Evolutionary conservation across 2,329 filamentous ascomycete genomes (phyloP).

Genomic region (Fusarium sp.): DNA sequence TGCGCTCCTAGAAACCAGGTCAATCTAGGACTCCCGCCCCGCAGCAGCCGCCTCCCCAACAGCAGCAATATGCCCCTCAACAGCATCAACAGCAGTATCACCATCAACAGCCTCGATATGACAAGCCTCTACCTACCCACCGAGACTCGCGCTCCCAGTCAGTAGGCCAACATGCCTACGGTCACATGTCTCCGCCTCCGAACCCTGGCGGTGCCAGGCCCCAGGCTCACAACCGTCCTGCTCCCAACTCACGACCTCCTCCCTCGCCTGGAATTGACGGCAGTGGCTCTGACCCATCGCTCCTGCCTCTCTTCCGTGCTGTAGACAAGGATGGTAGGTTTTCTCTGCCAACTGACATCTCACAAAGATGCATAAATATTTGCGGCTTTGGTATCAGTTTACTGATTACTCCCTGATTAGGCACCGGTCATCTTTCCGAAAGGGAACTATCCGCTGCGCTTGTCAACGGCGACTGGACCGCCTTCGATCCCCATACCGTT

Average conservation of each 20-base stretch:
- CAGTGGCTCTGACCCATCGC: slow-evolving; percentile 64
- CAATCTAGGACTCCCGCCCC: slow-evolving; percentile 49
- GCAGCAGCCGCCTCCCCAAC: slow-evolving; percentile 50
- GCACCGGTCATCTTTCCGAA: slow-evolving; percentile 87
- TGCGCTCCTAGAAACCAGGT: slow-evolving; percentile 55
- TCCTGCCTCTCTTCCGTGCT: slow-evolving; percentile 89
- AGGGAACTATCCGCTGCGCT: slow-evolving; percentile 89
- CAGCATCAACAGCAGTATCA: slow-evolving; percentile 45
- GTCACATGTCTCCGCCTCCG: slow-evolving; percentile 67
- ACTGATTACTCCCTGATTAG: slow-evolving; percentile 55
- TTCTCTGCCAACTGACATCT: background rate
- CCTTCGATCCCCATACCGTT: slow-evolving; percentile 94
- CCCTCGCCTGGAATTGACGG: slow-evolving; percentile 72
- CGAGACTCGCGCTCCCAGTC: slow-evolving; percentile 49
- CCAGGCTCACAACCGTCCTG: slow-evolving; percentile 64
- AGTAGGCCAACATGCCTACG: slow-evolving; percentile 54
- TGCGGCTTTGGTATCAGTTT: background rate
- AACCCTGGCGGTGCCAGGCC: slow-evolving; percentile 60
- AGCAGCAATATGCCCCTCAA: slow-evolving; percentile 25
- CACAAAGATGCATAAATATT: background rate
- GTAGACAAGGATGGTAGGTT: slow-evolving; percentile 87
- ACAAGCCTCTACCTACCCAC: slow-evolving; percentile 62
- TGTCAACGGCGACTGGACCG: slow-evolving; percentile 95
- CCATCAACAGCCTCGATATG: slow-evolving; percentile 59
- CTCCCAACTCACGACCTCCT: slow-evolving; percentile 74